Evolutionary conservation across 164 flowering plant species (phyloP), one percentile per base, ranked within the genome.

Genomic region (Chimonanthus praecox): DNA sequence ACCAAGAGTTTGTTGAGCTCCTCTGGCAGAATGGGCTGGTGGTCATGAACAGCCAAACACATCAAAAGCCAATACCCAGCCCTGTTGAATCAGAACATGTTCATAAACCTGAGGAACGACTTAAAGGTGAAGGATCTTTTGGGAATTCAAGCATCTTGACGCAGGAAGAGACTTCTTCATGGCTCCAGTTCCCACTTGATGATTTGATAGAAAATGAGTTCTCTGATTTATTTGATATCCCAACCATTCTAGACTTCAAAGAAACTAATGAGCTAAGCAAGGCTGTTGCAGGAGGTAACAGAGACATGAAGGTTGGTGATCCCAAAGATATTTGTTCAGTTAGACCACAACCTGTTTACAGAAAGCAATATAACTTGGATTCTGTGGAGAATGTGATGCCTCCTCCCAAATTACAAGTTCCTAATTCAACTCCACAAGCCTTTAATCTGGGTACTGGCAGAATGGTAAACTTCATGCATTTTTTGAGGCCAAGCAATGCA

Each of bases 1-100:
- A 85, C 44, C 70, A 79, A 68, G 94, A 82, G 71, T 80, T 88
- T 4, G 85, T 79, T 48, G 94, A 89, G 87, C 84, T 89, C 7
- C 47, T 89, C 73, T 89, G 91, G 91, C 75, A 70, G 77, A 87
- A 89, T 78, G 94, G 94, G 18, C 90, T 87, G 71, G 89, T 89
- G 49, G 88, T 89, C 11, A 58, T 84, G 67, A 82, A 84, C 33
- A 85, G 88, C 78, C 91, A 89, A 78, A 82, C 78, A 4, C 80
- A 82, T 33, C 71, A 80, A 68, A 87, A 83, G 72, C 78, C 78
- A 67, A 58, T 72, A 43, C 70, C 63, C 6, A 67, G n/a, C n/a
- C 45, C 74, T n/a, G 74, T 65, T 68, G 86, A 82, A 15, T 67
- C 71, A 11, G 80, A 75, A 74, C 88, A 80, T 70, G 54, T 71